These are phyloP conservation scores for Cyamopsis tetragonoloba DNA, from an alignment of 306 rosid species.

Conservation along the genomic window DNA sequence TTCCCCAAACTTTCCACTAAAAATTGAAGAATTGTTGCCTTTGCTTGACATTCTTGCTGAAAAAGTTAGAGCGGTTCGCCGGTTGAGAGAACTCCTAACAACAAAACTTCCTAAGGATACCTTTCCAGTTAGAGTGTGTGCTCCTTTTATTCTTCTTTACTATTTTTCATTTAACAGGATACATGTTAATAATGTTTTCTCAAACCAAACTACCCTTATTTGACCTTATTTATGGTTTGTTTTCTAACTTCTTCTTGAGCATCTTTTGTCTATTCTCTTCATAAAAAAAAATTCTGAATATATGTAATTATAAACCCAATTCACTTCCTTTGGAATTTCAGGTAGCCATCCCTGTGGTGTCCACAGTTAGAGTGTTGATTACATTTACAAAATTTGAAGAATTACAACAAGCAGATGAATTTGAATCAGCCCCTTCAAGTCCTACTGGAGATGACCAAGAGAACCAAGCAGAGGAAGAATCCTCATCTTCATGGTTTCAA, in stretches of 20 bases:
- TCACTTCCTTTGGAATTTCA: slow-evolving; percentile 25
- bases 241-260: background rate
- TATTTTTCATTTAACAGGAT: background rate
- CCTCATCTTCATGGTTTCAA: slow-evolving; percentile 85
- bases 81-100: slow-evolving; percentile 85
- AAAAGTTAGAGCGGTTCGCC: slow-evolving; percentile 84
- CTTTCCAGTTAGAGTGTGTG: slow-evolving; percentile 88
- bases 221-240: background rate
- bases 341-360: slow-evolving; percentile 92
- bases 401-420: slow-evolving; percentile 61
- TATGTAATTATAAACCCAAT: background rate
- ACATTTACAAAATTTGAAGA: slow-evolving; percentile 90
- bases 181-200: no score
- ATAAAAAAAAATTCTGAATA: background rate
- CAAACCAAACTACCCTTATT: no score
- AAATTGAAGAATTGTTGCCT: slow-evolving; percentile 75
- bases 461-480: slow-evolving; percentile 30
- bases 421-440: slow-evolving; percentile 86
- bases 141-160: background rate
- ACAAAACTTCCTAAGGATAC: slow-evolving; percentile 86
- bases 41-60: slow-evolving; percentile 89
- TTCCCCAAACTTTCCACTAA: slow-evolving; percentile 71
- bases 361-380: slow-evolving; percentile 78
- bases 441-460: slow-evolving; percentile 54
- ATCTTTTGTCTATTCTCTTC: background rate